phyloP scores from a whole-genome alignment of 192 early-diverging fungal species.

The Pilaira anomala region DNA sequence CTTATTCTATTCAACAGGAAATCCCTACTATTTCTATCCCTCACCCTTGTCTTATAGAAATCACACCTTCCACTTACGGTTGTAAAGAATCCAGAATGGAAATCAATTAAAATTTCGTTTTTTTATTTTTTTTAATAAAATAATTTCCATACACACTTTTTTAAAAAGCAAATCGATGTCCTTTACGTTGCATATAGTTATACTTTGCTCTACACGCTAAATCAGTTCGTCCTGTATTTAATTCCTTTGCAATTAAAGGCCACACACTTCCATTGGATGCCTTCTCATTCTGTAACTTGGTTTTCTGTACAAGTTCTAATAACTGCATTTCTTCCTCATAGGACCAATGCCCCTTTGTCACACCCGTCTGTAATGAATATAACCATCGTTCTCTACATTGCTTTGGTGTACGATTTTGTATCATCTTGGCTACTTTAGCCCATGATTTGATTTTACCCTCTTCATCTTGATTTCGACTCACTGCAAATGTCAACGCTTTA shows the following conservation, averaged over 20 bases:
- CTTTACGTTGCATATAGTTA: constrained; percentile 15
- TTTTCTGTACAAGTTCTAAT: constrained; percentile 19
- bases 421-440: constrained; percentile 18
- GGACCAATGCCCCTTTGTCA: constrained; percentile 10
- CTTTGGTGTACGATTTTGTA: background rate
- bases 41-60: constrained; percentile 65
- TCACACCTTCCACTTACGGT: constrained; percentile 74
- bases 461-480: background rate
- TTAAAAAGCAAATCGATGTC: constrained; percentile 5
- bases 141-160: background rate
- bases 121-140: background rate
- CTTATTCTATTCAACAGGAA: constrained; percentile 37
- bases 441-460: background rate
- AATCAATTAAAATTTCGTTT: constrained; percentile 9
- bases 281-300: background rate
- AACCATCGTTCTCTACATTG: constrained; percentile 21
- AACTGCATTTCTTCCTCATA: constrained; percentile 17
- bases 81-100: constrained; percentile 58
- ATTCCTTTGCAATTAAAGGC: constrained; percentile 3
- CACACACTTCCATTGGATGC: background rate
- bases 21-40: constrained; percentile 76
- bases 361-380: background rate
- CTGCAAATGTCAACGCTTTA: constrained; percentile 5
- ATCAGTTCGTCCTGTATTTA: constrained; percentile 16
- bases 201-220: constrained; percentile 4